Percentiles rank a stretch among this genome's conserved stretches.
These are phyloP conservation scores for Pseudocercospora vitis DNA, from an alignment of 2,329 filamentous ascomycete species.

Conservation along the genomic window DNA sequence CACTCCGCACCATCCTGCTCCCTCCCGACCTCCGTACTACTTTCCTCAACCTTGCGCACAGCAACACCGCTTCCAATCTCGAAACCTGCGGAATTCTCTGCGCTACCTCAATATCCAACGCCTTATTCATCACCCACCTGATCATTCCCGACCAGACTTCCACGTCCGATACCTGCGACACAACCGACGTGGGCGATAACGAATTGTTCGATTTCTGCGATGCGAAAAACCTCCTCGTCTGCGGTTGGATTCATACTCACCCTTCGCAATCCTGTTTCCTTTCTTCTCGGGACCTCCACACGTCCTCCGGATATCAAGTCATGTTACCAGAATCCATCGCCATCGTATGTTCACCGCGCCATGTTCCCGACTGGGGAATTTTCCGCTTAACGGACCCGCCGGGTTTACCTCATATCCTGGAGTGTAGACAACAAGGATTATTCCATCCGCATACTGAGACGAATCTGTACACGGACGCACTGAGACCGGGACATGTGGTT, in stretches of 20 bases:
- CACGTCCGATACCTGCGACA: constrained; percentile 93
- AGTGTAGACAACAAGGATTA: constrained; percentile 72
- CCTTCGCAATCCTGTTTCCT: constrained; percentile 97
- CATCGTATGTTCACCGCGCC: constrained; percentile 89
- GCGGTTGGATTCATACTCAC: constrained; percentile 98
- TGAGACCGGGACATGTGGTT: constrained; percentile 59
- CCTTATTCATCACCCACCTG: constrained; percentile 83
- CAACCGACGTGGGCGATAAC: constrained; percentile 69
- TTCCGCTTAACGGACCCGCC: constrained; percentile 93
- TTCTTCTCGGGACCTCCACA: constrained; percentile 91
- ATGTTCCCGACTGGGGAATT: constrained; percentile 76
- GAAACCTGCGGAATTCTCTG: constrained; percentile 96
- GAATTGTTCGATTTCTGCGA: constrained; percentile 88
- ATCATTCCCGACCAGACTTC: constrained; percentile 88
- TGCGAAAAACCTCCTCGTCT: constrained; percentile 74
- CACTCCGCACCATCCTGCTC: constrained; percentile 84
- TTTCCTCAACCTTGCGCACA: constrained; percentile 71
- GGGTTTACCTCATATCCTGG: constrained; percentile 78
- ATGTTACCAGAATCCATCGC: constrained; percentile 97
- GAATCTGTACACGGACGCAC: constrained; percentile 75
- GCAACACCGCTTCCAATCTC: constrained; percentile 77
- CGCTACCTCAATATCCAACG: constrained; percentile 87
- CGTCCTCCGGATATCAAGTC: constrained; percentile 88
- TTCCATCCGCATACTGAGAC: constrained; percentile 76
- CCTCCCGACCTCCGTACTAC: constrained; percentile 69